Percentiles rank a stretch among this genome's conserved stretches.
Evolutionary conservation across 228 moss, liverwort and hornwort genomes (phyloP).

Genomic region (Sphagnum fallax): DNA sequence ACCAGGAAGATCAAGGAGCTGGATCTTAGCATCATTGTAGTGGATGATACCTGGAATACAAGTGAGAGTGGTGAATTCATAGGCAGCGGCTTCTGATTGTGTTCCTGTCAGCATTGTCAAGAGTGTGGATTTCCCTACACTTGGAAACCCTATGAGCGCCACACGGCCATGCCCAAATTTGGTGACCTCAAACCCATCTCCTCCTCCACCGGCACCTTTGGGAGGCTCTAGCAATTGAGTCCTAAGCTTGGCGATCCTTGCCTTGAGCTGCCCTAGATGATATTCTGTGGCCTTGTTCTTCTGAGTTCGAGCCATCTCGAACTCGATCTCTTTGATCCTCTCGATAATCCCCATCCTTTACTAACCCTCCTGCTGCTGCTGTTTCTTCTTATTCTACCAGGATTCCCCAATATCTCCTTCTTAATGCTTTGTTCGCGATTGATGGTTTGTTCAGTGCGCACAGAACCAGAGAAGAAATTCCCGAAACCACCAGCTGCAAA

Average conservation of each 20-base stretch:
- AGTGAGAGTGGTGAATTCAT: constrained; percentile 98
- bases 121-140: constrained; percentile 97
- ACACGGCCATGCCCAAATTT: constrained; percentile 98
- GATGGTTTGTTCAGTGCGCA: too few relatives aligned
- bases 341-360: constrained; percentile 91
- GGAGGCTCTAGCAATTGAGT: constrained; percentile 99
- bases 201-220: constrained; percentile 88
- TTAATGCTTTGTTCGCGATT: too few relatives aligned
- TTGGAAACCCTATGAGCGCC: constrained; percentile 92
- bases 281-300: constrained; percentile 99
- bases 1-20: constrained; percentile 98
- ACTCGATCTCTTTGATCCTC: constrained; percentile 99
- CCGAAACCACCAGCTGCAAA: too few relatives aligned
- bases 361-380: too few relatives aligned
- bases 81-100: constrained; percentile 98
- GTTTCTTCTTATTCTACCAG: neutral
- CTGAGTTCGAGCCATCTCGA: constrained; percentile 99
- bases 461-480: too few relatives aligned
- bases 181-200: constrained; percentile 99
- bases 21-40: constrained; percentile 98
- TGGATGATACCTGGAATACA: constrained; percentile 98
- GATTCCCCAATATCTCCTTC: too few relatives aligned
- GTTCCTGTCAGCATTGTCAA: constrained; percentile 95
- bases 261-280: constrained; percentile 97
- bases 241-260: constrained; percentile 98